Percentiles rank a stretch among this genome's conserved stretches.
Conservation (phyloP, 2,329 filamentous ascomycete genomes). For the Fusarium sp. region DNA sequence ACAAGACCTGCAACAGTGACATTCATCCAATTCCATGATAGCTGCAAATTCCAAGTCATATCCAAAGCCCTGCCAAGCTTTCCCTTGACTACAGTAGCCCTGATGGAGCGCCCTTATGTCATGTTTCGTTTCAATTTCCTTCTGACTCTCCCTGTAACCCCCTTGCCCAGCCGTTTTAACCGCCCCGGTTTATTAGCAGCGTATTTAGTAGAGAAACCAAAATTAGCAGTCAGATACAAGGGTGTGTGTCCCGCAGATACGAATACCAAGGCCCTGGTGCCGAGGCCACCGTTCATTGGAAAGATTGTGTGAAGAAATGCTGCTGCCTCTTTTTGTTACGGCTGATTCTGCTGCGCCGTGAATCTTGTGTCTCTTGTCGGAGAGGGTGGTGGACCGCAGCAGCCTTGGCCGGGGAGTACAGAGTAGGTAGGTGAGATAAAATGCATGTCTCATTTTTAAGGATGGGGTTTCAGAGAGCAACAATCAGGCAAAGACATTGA, state of each 20-base stretch:
- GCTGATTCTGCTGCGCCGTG: neutral
- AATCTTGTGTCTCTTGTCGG: neutral
- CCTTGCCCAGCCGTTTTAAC: neutral
- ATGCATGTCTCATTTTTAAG: neutral
- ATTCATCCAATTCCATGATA: neutral
- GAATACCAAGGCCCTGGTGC: neutral
- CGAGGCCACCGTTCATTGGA: neutral
- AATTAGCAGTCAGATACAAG: neutral
- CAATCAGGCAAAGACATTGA: neutral
- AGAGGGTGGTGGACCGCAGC: neutral
- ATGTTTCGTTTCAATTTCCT: conserved; percentile 2
- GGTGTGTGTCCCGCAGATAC: neutral
- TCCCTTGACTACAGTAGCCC: neutral
- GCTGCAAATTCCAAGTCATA: neutral
- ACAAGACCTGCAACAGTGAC: neutral
- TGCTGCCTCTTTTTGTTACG: neutral
- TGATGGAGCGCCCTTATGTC: neutral
- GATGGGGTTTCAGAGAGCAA: neutral
- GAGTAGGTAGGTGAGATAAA: neutral
- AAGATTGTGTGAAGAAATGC: neutral
- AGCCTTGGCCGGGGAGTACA: neutral
- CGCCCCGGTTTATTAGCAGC: neutral
- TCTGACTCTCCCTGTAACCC: neutral
- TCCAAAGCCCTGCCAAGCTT: conserved; percentile 22
- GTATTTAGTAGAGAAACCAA: neutral